A percentile compares a stretch with the other conserved stretches of the same genome.
Conservation (phyloP, 2,329 filamentous ascomycete genomes). For the Ceratocystis colombiana region DNA sequence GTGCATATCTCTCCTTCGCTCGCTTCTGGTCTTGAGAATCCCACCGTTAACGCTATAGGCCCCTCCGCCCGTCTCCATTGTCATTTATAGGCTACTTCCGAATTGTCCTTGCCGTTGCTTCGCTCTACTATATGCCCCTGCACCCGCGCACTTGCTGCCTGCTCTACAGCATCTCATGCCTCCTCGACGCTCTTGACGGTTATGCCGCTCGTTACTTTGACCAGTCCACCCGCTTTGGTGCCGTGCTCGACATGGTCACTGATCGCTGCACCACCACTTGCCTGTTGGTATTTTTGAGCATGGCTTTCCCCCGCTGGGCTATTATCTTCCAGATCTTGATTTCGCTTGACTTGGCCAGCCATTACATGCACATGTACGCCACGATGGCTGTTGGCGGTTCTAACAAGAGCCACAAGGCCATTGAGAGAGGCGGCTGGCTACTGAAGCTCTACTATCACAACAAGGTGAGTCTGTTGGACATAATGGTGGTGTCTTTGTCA, state of each 20-base stretch:
- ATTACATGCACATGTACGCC: slow-evolving; percentile 99
- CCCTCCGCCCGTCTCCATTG: slow-evolving; percentile 1
- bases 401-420: slow-evolving; percentile 80
- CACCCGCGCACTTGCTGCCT: slow-evolving; percentile 92
- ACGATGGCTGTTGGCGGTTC: slow-evolving; percentile 78
- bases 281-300: slow-evolving; percentile 85
- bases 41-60: neutral
- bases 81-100: slow-evolving; percentile 55
- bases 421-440: slow-evolving; percentile 79
- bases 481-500: neutral
- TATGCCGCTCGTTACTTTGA: slow-evolving; percentile 71
- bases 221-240: slow-evolving; percentile 90
- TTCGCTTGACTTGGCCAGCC: slow-evolving; percentile 82
- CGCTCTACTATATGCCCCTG: slow-evolving; percentile 97
- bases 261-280: slow-evolving; percentile 95
- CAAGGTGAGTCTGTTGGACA: slow-evolving; percentile 53
- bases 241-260: slow-evolving; percentile 97
- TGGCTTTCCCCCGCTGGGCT: slow-evolving; percentile 87
- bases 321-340: slow-evolving; percentile 92
- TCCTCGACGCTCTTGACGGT: slow-evolving; percentile 90
- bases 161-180: slow-evolving; percentile 85
- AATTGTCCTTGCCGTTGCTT: slow-evolving; percentile 73
- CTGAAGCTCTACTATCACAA: slow-evolving; percentile 96
- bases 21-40: neutral
- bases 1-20: neutral